Base-by-base conservation (phyloP, 495 filamentous ascomycete genomes). In the Penicillium paxilli region DNA sequence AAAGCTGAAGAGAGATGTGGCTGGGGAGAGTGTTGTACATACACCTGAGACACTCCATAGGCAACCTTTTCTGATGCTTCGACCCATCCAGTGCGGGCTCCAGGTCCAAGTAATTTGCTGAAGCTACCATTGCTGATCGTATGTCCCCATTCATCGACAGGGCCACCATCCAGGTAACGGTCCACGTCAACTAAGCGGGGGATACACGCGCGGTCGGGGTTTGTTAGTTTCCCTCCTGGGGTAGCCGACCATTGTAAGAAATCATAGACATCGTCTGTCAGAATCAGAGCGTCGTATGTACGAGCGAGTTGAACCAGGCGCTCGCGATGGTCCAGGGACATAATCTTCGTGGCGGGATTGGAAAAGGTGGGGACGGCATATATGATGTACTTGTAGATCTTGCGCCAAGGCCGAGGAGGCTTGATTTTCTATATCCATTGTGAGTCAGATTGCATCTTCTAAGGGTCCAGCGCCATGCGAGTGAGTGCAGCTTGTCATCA, bases 191-290 rank as follows among this genome's bases (percentile, higher is more conserved):
- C 86, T 2, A 96, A 64, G 1, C 91, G 80, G 2, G 91, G 89
- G 3, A 90, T 60, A 1, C 76, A 51, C 1, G 84, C 82, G 40
- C 66, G 70, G 17, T 73, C 67, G n/a, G 60, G 56, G 3, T 40
- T 20, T 14, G 55, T 22, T 21, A 60, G 51, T 5, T 63, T 28
- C 8, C 38, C 38, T 25, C 55, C 61, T 0, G 57, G 67, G 23
- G 72, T 72, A 3, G 74, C 47, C 5, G 81, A 78, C 84, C 90
- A 94, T 63, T 89, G 87, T 0, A 96, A 76, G 53, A 90, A 85
- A 66, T 96, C 92, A 55, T 97, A 97, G 1, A 97, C 90, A 67
- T 96, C 92, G 70, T 96, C 92, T 11, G 80, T 80, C n/a, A 96
- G 78, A 42, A 96, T 68, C 5, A 96, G 71, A 4, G 89, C 89